Base-by-base conservation (phyloP, 1,284 basidiomycete genomes). In the Phylloporus sp. region DNA sequence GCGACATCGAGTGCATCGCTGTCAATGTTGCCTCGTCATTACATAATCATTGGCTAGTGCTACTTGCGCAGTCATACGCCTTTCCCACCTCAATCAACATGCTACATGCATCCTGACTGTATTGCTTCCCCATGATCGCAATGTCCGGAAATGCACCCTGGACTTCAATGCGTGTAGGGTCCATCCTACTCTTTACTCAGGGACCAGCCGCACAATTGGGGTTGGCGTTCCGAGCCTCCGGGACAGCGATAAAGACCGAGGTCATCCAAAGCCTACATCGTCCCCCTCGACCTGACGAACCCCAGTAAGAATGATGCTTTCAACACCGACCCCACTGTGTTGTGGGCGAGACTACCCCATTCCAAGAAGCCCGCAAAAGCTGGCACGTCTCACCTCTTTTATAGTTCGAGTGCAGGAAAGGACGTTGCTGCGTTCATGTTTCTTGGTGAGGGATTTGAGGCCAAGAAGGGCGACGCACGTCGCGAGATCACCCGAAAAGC, bases 321-420 rank as follows among this genome's bases (percentile, higher is more conserved):
- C 1, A 66, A 71, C 35, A 70, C 83, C 68, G 75, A 85, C 67
- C 73, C 83, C 12, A 69, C 76, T 20, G 69, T 80, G 60, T 79
- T 90, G 49, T 89, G 88, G 88, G 68, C 76, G 1, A 73, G 78
- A 32, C 68, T 84, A 68, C 71, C 84, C 60, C 70, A 77, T 7
- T 70, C 81, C 11, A 81, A 89, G 70, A 87, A 88, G 70, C 80
- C 82, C 23, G 82, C 88, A 0, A 88, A 88, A 75, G 87, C 84
- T 2, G 92, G 90, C 15, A 89, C 90, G 1, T 85, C 89, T 2
- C 85, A 90, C 63, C 80, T 89, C 5, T 91, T 94, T 77, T 92
- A 87, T 80, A 85, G 86, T 63, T 84, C 82, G 0, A 49, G 41
- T 1, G 86, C 81, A 7, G 76, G 73, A 5, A 73, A 74, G 5